phyloP scores from a whole-genome alignment of 2,329 filamentous ascomycete genomes.

The Zopfia rhizophila region DNA sequence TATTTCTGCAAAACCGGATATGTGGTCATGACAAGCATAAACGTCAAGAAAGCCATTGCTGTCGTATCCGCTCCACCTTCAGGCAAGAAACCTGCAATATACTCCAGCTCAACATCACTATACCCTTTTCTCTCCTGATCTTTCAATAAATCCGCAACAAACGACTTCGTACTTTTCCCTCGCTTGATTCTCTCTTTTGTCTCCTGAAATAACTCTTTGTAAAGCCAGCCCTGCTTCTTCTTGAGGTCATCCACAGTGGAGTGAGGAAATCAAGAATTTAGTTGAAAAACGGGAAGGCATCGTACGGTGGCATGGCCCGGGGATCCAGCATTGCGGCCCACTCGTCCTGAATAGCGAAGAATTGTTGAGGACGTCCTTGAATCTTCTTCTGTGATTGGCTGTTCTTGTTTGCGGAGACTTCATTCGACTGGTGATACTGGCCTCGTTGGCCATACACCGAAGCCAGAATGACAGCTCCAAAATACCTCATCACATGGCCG shows the following conservation, averaged over 20 bases:
- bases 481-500: constrained; percentile 13
- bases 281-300: constrained; percentile 20
- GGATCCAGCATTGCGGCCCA: constrained; percentile 18
- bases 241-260: constrained; percentile 16
- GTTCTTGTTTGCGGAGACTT: no score
- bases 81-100: constrained; percentile 22
- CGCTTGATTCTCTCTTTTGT: constrained; percentile 13
- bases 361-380: constrained; percentile 3
- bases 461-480: constrained; percentile 18
- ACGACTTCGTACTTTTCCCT: constrained; percentile 12
- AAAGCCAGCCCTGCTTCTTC: constrained; percentile 13
- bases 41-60: constrained; percentile 39
- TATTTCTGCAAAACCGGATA: constrained; percentile 39
- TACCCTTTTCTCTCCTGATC: constrained; percentile 48
- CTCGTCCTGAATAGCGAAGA: constrained; percentile 19
- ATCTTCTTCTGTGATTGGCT: no score
- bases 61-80: constrained; percentile 27
- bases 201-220: constrained; percentile 13
- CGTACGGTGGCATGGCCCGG: constrained; percentile 12
- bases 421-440: constrained; percentile 3
- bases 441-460: constrained; percentile 21
- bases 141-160: constrained; percentile 9
- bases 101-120: constrained; percentile 41
- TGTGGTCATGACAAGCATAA: constrained; percentile 42
- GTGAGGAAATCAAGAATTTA: constrained; percentile 18